A percentile compares a stretch with the other conserved stretches of the same genome.
These are phyloP conservation scores for Groenewaldozyma sp. DNA, from an alignment of 1,139 yeast species.

Conservation along the genomic window DNA sequence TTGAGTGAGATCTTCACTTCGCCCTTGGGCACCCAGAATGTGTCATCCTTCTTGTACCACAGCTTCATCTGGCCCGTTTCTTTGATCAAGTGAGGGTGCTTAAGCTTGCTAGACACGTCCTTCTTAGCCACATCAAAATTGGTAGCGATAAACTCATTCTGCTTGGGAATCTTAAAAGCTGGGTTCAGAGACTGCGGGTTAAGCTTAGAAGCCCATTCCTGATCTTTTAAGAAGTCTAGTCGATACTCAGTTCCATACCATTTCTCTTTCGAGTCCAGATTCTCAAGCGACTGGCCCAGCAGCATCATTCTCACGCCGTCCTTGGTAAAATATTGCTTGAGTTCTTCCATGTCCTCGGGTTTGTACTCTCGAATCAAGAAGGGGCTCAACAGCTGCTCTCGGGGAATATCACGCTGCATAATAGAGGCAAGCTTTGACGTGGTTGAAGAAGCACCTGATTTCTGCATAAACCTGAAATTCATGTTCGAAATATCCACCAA, in stretches of 20 bases:
- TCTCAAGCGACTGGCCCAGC: slow-evolving; percentile 31
- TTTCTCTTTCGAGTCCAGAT: slow-evolving; percentile 44
- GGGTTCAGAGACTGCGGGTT: slow-evolving; percentile 26
- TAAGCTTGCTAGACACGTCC: slow-evolving; percentile 31
- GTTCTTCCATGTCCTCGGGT: slow-evolving; percentile 44
- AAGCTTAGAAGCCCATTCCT: slow-evolving; percentile 30
- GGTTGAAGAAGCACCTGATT: slow-evolving; percentile 52
- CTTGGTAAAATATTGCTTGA: slow-evolving; percentile 42
- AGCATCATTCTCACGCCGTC: slow-evolving; percentile 55
- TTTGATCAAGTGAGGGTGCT: slow-evolving; percentile 42
- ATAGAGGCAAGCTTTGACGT: slow-evolving; percentile 42
- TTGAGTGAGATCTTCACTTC: slow-evolving; percentile 56
- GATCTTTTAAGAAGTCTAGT: slow-evolving; percentile 35
- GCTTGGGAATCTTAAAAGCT: slow-evolving; percentile 52
- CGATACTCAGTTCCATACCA: slow-evolving; percentile 90
- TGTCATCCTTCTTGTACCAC: slow-evolving; percentile 91
- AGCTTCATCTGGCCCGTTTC: slow-evolving; percentile 38
- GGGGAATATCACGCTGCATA: slow-evolving; percentile 52
- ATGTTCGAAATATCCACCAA: slow-evolving; percentile 38
- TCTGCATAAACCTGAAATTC: slow-evolving; percentile 59
- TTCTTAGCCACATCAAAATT: slow-evolving; percentile 52
- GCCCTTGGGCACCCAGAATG: slow-evolving; percentile 84
- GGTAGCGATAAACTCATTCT: slow-evolving; percentile 73
- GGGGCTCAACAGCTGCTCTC: slow-evolving; percentile 49
- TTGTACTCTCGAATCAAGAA: slow-evolving; percentile 53